A percentile compares a stretch with the other conserved stretches of the same genome.
Evolutionary conservation across 305 asterid genomes (phyloP).

Genomic region (Fraxinus ornus): DNA sequence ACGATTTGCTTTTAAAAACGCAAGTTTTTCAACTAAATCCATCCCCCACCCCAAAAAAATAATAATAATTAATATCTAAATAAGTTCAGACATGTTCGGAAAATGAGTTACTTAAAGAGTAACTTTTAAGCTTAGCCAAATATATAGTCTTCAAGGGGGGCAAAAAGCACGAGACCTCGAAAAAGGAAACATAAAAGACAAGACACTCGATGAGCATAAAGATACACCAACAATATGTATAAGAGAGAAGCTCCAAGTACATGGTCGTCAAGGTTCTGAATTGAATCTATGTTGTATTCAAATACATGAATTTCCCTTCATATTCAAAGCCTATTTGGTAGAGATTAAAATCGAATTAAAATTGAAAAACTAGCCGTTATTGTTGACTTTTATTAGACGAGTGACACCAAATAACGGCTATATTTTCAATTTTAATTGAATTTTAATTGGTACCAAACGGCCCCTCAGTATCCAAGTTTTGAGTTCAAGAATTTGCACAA

Average conservation of each 20-base stretch:
- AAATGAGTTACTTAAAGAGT: not conserved
- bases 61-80: not conserved
- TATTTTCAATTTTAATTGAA: no score
- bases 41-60: not conserved
- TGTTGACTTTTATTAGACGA: no score
- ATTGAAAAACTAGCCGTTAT: no score
- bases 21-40: not conserved
- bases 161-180: no score
- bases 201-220: no score
- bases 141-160: not conserved
- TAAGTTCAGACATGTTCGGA: not conserved
- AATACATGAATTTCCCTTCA: not conserved
- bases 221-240: no score
- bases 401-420: no score
- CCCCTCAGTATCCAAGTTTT: not conserved
- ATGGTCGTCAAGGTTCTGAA: not conserved
- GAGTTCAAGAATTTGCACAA: not conserved
- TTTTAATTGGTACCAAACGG: no score
- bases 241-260: no score
- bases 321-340: not conserved
- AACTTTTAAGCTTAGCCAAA: not conserved
- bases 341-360: no score
- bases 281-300: not conserved
- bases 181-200: no score
- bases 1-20: not conserved